Conservation (phyloP, 306 rosid species). For the Clitoria ternatea region DNA sequence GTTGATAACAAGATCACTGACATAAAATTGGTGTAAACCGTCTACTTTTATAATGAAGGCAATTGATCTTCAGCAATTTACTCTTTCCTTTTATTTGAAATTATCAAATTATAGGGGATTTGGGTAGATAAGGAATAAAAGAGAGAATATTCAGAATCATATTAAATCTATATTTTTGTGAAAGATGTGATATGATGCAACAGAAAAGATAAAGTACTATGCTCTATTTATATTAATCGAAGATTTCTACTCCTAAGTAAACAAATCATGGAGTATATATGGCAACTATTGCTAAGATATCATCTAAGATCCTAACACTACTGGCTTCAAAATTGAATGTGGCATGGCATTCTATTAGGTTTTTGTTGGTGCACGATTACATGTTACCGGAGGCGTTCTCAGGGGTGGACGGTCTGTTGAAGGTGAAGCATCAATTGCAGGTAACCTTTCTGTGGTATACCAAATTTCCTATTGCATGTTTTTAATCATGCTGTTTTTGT, state of each 20-base stretch:
- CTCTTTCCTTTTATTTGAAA: not conserved
- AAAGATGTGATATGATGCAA: not conserved
- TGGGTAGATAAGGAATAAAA: not conserved
- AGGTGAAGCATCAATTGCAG: constrained; percentile 94
- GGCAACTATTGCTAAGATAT: not conserved
- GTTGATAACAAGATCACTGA: not conserved
- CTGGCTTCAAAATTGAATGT: too few relatives aligned
- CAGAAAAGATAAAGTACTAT: not conserved
- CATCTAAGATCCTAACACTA: constrained; percentile 1
- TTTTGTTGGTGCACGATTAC: constrained; percentile 97
- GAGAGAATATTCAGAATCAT: not conserved
- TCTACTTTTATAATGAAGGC: constrained; percentile 5
- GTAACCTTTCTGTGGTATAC: constrained; percentile 38
- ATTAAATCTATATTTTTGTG: not conserved
- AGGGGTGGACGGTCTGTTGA: constrained; percentile 94
- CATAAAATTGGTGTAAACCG: not conserved
- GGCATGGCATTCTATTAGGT: constrained; percentile 53
- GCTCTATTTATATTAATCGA: not conserved
- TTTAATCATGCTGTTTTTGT: not conserved
- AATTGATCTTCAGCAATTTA: constrained; percentile 11
- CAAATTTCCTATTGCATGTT: not conserved
- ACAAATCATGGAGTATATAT: not conserved
- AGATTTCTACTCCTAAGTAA: not conserved
- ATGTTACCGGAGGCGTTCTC: constrained; percentile 96
- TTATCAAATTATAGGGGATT: not conserved